Evolutionary conservation across 495 filamentous ascomycete species (phyloP).

Genomic region (Mytilinidion resinicola): DNA sequence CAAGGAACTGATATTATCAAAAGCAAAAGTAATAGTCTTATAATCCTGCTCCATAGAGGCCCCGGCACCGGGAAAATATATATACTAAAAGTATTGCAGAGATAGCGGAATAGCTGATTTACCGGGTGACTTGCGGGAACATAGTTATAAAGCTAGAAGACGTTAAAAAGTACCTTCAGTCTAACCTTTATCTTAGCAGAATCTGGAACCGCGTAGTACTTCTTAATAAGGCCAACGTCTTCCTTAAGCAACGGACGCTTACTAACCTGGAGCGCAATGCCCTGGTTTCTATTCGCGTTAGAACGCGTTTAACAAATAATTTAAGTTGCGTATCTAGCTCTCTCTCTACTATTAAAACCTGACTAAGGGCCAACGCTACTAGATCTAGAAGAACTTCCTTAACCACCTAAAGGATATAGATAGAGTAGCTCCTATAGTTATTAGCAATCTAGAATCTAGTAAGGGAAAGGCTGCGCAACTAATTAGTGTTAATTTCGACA

Average conservation of each 20-base stretch:
- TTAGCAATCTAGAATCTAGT: too few species aligned
- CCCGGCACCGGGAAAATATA: constrained; percentile 57
- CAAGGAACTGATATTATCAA: constrained; percentile 20
- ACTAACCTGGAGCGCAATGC: too few species aligned
- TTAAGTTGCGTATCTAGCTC: constrained; percentile 47
- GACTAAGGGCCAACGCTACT: constrained; percentile 10
- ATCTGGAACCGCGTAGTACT: constrained; percentile 51
- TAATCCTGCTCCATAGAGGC: constrained; percentile 51
- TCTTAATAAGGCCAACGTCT: too few species aligned
- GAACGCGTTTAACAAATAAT: too few species aligned
- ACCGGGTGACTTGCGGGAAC: constrained; percentile 51
- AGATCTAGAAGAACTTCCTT: constrained; percentile 41
- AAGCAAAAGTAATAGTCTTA: constrained; percentile 49
- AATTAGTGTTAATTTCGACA: too few species aligned
- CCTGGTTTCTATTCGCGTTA: too few species aligned
- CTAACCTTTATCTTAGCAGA: constrained; percentile 46
- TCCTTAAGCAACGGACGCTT: too few species aligned
- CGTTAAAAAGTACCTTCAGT: constrained; percentile 46
- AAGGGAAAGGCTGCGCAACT: too few species aligned
- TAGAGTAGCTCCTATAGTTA: too few species aligned
- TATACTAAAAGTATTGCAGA: constrained; percentile 51
- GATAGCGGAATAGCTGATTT: constrained; percentile 45
- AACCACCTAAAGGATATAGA: too few species aligned
- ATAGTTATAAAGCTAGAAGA: constrained; percentile 45
- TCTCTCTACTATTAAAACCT: constrained; percentile 24